Conservation (phyloP, 2,329 filamentous ascomycete genomes). For the Hypoxylon sp. region DNA sequence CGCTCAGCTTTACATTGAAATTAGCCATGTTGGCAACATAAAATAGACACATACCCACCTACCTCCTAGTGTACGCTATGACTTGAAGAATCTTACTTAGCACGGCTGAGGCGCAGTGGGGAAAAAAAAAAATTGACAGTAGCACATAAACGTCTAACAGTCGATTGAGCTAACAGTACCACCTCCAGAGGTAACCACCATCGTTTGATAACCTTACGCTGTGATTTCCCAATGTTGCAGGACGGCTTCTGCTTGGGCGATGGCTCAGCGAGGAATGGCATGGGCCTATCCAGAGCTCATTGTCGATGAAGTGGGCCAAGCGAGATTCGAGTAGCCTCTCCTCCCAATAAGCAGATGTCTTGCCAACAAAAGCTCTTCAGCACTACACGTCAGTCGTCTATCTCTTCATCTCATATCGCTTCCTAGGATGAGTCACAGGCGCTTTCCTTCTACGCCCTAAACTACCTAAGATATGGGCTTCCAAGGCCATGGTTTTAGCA, state of each 20-base stretch:
- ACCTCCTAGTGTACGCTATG: background rate
- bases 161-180: background rate
- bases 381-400: background rate
- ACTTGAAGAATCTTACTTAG: background rate
- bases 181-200: too few species aligned
- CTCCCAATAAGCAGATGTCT: background rate
- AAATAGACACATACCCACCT: background rate
- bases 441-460: background rate
- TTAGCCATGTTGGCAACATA: background rate
- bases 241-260: background rate
- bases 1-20: background rate
- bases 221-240: background rate
- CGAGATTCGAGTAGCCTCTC: background rate
- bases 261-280: background rate
- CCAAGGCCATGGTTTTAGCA: too few species aligned
- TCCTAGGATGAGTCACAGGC: background rate
- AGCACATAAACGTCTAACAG: background rate
- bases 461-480: background rate
- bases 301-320: background rate
- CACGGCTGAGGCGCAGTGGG: background rate
- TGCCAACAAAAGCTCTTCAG: background rate
- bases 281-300: background rate
- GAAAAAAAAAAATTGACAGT: background rate
- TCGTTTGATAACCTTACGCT: background rate
- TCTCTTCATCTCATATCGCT: background rate